Evolutionary conservation across 73 alveolate genomes (phyloP).

Genomic region (Paraurostyla sp.): DNA sequence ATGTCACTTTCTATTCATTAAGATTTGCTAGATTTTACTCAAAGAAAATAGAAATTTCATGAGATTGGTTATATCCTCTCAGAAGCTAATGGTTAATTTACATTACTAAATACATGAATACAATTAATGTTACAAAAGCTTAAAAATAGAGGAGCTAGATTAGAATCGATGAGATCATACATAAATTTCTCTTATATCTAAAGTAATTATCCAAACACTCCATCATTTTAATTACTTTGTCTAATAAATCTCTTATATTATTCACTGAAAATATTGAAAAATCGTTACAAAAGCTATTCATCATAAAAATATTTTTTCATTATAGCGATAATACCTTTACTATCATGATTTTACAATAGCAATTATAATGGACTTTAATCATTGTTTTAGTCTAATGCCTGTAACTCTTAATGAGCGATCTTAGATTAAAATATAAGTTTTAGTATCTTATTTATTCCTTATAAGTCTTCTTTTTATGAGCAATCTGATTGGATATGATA

Average conservation of each 20-base stretch:
- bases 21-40: background rate
- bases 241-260: background rate
- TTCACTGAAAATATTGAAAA: background rate
- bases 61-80: background rate
- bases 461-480: no score
- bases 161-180: background rate
- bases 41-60: background rate
- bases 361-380: background rate
- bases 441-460: background rate
- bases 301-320: constrained; percentile 13
- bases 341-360: background rate
- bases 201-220: background rate
- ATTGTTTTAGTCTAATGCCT: background rate
- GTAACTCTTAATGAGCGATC: background rate
- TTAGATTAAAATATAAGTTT: background rate
- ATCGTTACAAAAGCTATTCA: background rate
- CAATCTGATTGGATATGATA: no score
- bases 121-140: background rate
- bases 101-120: background rate
- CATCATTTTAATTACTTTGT: background rate
- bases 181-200: background rate
- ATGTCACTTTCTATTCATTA: background rate
- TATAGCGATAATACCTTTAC: background rate
- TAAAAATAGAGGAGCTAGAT: constrained; percentile 15
- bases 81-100: background rate